Evolutionary conservation across 805 yeast species (phyloP), one percentile per base, ranked within the genome.

Genomic region (Ogataea parapolymorpha): DNA sequence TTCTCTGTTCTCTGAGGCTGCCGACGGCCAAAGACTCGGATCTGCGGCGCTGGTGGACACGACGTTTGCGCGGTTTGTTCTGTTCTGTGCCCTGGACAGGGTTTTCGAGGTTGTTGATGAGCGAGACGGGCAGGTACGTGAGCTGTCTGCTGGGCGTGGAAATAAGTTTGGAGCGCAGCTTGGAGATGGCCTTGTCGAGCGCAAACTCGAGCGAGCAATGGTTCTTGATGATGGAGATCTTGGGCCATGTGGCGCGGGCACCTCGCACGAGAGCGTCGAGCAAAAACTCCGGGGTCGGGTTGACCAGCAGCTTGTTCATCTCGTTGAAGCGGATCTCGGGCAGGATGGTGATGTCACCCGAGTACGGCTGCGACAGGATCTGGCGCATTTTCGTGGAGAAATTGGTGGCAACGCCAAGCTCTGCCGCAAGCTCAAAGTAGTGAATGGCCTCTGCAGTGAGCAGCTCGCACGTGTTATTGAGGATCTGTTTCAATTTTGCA

Each of bases 221-320:
- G 59, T 93, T 91, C 50, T 82, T 75, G 34, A 91, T 87, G 32
- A 90, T 72, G 2, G 95, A 78, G 4, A 93, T 62, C 55, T 87
- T 86, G 0, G 96, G 95, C 97, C 98, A 91, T 0, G 96, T 82
- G 0, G 96, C 91, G 42, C 86, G 68, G 1, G 95, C 93, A 1
- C 98, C 99, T 47, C 95, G 73, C 28, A 80, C 71, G 2, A 83
- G 75, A 44, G 85, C 77, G 42, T 82, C 83, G 33, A 80, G 61
- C 32, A 90, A 61, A 53, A 85, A 87, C 39, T 79, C 85, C 0
- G 85, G 80, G 0, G 90, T 75, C 2, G 99, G 99, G 56, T 93
- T 91, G 15, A 75, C 72, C 51, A 93, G 70, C 24, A 93, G 61
- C 42, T 77, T 79, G 26, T 71, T 63, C 36, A 86, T 65, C 47